A percentile compares a stretch with the other conserved stretches of the same genome.
phyloP scores from a whole-genome alignment of 2,329 filamentous ascomycete species.

The Graphilbum sp. region DNA sequence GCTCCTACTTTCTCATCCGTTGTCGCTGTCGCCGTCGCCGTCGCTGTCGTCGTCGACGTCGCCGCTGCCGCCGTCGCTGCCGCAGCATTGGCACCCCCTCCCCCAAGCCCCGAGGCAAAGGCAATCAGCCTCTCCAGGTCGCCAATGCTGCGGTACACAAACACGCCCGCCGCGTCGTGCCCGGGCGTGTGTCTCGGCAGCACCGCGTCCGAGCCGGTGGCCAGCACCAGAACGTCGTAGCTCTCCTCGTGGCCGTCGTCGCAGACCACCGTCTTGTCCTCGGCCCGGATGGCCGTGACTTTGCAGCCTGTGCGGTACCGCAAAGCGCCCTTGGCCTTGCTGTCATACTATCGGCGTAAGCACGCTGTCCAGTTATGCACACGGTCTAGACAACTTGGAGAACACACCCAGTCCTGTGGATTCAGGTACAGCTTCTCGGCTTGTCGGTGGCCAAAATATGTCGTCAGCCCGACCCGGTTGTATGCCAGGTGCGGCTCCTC shows the following conservation, averaged over 20 bases:
- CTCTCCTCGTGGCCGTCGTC: slow-evolving; percentile 45
- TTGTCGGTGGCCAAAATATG: slow-evolving; percentile 73
- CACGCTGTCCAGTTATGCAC: no score
- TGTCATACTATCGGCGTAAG: slow-evolving; percentile 57
- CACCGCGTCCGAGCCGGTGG: slow-evolving; percentile 73
- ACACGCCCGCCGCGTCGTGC: slow-evolving; percentile 66
- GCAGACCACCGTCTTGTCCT: slow-evolving; percentile 51
- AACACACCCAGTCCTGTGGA: slow-evolving; percentile 58
- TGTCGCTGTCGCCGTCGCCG: not conserved
- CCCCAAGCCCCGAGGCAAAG: slow-evolving; percentile 49
- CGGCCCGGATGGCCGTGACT: slow-evolving; percentile 50
- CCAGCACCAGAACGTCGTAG: slow-evolving; percentile 71
- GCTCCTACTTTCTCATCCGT: slow-evolving; percentile 43
- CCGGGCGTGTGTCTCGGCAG: slow-evolving; percentile 57
- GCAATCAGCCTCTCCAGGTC: slow-evolving; percentile 64
- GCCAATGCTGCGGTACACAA: slow-evolving; percentile 76
- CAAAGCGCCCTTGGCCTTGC: slow-evolving; percentile 49
- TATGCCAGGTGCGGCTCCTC: slow-evolving; percentile 81
- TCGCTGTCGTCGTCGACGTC: slow-evolving; percentile 19
- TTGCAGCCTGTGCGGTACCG: slow-evolving; percentile 58
- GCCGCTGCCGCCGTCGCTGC: no score
- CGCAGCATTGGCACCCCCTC: no score
- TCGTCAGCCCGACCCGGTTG: slow-evolving; percentile 77
- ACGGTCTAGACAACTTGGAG: no score
- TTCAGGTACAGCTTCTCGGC: slow-evolving; percentile 84